Conservation (phyloP, 768 basidiomycete genomes). For the Grammothele lineata region DNA sequence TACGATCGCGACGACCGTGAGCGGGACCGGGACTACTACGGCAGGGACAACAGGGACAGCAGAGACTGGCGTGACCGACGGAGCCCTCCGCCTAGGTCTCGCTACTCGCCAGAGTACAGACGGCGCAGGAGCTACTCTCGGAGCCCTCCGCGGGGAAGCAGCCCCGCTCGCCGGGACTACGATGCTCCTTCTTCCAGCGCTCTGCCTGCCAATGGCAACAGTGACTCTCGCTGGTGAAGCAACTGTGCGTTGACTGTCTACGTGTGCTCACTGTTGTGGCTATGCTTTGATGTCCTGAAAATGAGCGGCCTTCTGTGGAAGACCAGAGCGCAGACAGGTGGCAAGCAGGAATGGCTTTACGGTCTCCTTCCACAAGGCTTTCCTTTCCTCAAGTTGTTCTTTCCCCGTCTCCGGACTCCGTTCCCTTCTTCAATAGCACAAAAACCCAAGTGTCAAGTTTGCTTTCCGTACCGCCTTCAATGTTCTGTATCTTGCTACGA, state of each 20-base stretch:
- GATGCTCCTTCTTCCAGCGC: slow-evolving; percentile 36
- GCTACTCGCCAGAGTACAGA: slow-evolving; percentile 76
- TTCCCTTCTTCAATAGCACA: slow-evolving; percentile 46
- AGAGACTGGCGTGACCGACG: slow-evolving; percentile 80
- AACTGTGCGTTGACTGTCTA: slow-evolving; percentile 15
- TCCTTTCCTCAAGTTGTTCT: slow-evolving; percentile 24
- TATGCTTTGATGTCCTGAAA: slow-evolving; percentile 25
- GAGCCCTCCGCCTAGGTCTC: slow-evolving; percentile 59
- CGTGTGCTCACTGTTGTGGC: slow-evolving; percentile 19
- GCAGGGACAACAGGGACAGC: slow-evolving; percentile 63
- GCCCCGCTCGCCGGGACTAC: slow-evolving; percentile 43
- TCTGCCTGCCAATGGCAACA: slow-evolving; percentile 32
- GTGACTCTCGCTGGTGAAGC: slow-evolving; percentile 60
- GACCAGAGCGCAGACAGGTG: slow-evolving; percentile 31
- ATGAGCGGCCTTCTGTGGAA: slow-evolving; percentile 14
- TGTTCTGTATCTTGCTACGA: slow-evolving; percentile 53
- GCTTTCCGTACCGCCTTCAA: slow-evolving; percentile 45
- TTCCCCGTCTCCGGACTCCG: slow-evolving; percentile 32
- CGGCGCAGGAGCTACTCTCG: slow-evolving; percentile 74
- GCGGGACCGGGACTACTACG: slow-evolving; percentile 56
- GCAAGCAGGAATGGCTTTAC: slow-evolving; percentile 22
- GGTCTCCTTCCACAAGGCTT: slow-evolving; percentile 20
- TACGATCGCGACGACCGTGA: slow-evolving; percentile 44
- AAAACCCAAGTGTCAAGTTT: slow-evolving; percentile 66
- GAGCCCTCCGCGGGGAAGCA: slow-evolving; percentile 74